These are phyloP conservation scores for Candida koratica DNA, from an alignment of 805 yeast genomes.

Conservation along the genomic window DNA sequence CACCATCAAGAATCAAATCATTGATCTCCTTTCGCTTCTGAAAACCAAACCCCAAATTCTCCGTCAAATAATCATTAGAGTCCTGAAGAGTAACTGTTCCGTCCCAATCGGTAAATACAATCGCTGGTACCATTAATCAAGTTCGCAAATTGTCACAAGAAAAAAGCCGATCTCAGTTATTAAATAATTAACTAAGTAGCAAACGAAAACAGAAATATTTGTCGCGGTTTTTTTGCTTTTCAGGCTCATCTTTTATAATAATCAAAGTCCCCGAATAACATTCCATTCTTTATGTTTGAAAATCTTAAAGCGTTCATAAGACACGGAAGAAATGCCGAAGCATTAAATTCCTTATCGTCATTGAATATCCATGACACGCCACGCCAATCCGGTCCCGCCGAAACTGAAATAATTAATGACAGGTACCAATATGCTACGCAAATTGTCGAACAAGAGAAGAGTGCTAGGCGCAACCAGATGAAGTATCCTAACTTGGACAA, in stretches of 20 bases:
- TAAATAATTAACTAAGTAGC: background rate
- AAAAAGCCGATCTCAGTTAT: background rate
- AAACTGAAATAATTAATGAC: background rate
- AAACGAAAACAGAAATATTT: slow-evolving; percentile 1
- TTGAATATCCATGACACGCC: slow-evolving; percentile 3
- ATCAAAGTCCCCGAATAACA: background rate
- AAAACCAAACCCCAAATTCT: slow-evolving; percentile 80
- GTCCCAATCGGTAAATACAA: slow-evolving; percentile 95
- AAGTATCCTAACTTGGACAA: slow-evolving; percentile 37
- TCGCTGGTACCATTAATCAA: slow-evolving; percentile 39
- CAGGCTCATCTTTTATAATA: too few species aligned
- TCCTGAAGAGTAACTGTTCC: slow-evolving; percentile 97
- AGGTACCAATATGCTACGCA: slow-evolving; percentile 23
- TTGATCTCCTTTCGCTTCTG: slow-evolving; percentile 63
- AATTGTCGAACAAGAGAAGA: slow-evolving; percentile 34
- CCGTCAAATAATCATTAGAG: slow-evolving; percentile 89
- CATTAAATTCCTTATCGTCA: slow-evolving; percentile 15
- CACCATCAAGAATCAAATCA: slow-evolving; percentile 66
- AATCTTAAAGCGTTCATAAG: slow-evolving; percentile 59
- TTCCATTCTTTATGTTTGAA: slow-evolving; percentile 28
- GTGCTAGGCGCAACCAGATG: slow-evolving; percentile 19
- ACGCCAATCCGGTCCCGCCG: slow-evolving; percentile 1
- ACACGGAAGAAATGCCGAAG: slow-evolving; percentile 59
- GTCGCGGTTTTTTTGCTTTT: slow-evolving; percentile 6
- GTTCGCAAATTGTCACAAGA: background rate